Evolutionary conservation across 371 early-diverging fungal species (phyloP), one percentile per base, ranked within the genome.

Genomic region (Lichtheimia hyalospora): DNA sequence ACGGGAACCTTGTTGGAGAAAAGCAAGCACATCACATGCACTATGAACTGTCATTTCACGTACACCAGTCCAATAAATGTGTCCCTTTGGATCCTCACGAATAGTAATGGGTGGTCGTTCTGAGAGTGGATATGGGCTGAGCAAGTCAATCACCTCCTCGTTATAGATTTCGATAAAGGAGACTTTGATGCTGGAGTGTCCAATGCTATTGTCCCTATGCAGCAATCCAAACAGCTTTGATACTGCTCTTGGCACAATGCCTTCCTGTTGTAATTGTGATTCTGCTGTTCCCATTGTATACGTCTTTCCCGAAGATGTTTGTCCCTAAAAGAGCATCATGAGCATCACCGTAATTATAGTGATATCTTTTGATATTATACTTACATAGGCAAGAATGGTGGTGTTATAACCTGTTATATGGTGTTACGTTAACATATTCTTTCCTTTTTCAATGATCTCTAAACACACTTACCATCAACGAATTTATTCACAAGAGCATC

Each of bases 271-370:
- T 3, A 44, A 55, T 7, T 13, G 8, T 43, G n/a, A 52, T 91
- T 87, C 15, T 85, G 81, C 89, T 24, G 95, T 94, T 53, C 96
- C 95, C 98, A 99, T 99, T 13, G 99, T 99, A 67, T 93, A 96
- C 3, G 99, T 99, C 81, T 99, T 99, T 44, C 99, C 99, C 23
- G 93, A 92, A 3, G 95, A 94, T 10, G 95, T 95, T 81, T 98
- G 95, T 15, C 92, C 81, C 81, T 81, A 58, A 46, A 61, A 49
- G 43, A 54, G 21, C 8, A 48, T 14, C 24, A 43, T 39, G 43
- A 23, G 14, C 43, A 39, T 20, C 21, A 25, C 34, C 18, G 3
- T 53, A 5, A n/a, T 15, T 12, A 20, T 39, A n/a, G 1, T 20
- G n/a, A 16, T 16, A n/a, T n/a, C 52, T 14, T 51, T 25, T 58